These are phyloP conservation scores for Microcera coccophila DNA, from an alignment of 2,329 filamentous ascomycete genomes.

Conservation along the genomic window DNA sequence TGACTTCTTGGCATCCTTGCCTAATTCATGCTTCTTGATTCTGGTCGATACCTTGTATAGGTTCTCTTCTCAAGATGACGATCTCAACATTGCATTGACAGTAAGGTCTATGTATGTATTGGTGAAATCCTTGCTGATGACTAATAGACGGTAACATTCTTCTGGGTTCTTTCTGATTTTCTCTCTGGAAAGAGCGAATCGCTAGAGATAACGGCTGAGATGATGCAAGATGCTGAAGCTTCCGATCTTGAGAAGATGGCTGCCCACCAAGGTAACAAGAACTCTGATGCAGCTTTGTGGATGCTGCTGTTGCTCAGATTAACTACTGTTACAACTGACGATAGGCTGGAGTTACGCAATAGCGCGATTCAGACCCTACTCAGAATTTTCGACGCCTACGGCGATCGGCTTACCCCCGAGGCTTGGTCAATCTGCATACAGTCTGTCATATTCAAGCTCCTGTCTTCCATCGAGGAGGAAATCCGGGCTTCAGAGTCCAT, in stretches of 20 bases:
- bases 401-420: constrained; percentile 70
- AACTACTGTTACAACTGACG: constrained; percentile 67
- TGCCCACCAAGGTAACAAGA: constrained; percentile 53
- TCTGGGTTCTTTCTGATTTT: constrained; percentile 93
- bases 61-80: constrained; percentile 85
- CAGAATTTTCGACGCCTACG: constrained; percentile 88
- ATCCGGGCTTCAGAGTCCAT: constrained; percentile 39
- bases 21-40: constrained; percentile 66
- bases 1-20: constrained; percentile 77
- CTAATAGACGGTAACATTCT: constrained; percentile 78
- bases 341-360: constrained; percentile 71
- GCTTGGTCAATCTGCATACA: constrained; percentile 83
- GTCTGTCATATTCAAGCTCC: constrained; percentile 73
- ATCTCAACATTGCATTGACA: constrained; percentile 92
- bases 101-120: constrained; percentile 39
- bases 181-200: constrained; percentile 59
- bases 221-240: constrained; percentile 49
- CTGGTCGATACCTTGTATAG: constrained; percentile 84
- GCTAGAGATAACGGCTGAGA: constrained; percentile 54
- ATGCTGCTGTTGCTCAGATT: constrained; percentile 70
- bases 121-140: background rate
- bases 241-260: constrained; percentile 56
- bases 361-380: constrained; percentile 88
- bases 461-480: constrained; percentile 64
- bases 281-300: constrained; percentile 71